Conservation (phyloP, 2,329 filamentous ascomycete genomes). For the Xylogone sp. region DNA sequence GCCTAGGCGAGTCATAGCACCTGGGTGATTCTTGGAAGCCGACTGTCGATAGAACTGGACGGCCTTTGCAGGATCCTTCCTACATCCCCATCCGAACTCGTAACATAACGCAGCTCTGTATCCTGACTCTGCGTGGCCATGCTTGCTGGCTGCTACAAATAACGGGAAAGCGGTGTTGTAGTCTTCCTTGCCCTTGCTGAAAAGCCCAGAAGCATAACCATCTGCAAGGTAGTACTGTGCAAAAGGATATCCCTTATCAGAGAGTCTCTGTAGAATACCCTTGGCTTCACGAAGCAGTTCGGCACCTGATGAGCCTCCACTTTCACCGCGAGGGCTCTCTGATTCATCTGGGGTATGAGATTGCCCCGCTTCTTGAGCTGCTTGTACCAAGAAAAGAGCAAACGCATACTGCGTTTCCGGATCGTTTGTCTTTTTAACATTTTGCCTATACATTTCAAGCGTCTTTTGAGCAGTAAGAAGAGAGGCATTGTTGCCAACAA, state of each 20-base stretch:
- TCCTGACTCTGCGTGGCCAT: conserved; percentile 92
- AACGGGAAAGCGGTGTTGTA: conserved; percentile 88
- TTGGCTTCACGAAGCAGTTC: conserved; percentile 83
- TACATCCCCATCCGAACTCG: conserved; percentile 96
- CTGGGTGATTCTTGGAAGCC: conserved; percentile 90
- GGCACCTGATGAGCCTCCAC: conserved; percentile 48
- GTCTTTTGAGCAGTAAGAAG: conserved; percentile 90
- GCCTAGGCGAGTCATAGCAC: conserved; percentile 88
- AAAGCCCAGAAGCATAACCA: conserved; percentile 88
- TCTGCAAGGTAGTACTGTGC: conserved; percentile 97
- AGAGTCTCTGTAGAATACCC: conserved; percentile 79
- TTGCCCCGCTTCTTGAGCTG: conserved; percentile 73
- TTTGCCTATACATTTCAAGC: conserved; percentile 93
- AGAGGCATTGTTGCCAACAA: conserved; percentile 85
- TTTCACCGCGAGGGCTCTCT: conserved; percentile 43
- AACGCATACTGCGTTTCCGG: conserved; percentile 92
- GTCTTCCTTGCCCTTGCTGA: conserved; percentile 91
- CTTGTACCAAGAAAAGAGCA: conserved; percentile 87
- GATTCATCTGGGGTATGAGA: conserved; percentile 47
- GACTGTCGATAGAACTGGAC: conserved; percentile 89
- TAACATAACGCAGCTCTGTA: conserved; percentile 94
- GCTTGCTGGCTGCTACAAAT: conserved; percentile 90
- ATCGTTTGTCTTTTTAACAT: conserved; percentile 96
- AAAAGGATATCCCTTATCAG: conserved; percentile 89
- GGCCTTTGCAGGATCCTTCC: conserved; percentile 85